These are phyloP conservation scores for Hyaloscypha finlandica DNA, from an alignment of 495 filamentous ascomycete genomes.

Conservation along the genomic window DNA sequence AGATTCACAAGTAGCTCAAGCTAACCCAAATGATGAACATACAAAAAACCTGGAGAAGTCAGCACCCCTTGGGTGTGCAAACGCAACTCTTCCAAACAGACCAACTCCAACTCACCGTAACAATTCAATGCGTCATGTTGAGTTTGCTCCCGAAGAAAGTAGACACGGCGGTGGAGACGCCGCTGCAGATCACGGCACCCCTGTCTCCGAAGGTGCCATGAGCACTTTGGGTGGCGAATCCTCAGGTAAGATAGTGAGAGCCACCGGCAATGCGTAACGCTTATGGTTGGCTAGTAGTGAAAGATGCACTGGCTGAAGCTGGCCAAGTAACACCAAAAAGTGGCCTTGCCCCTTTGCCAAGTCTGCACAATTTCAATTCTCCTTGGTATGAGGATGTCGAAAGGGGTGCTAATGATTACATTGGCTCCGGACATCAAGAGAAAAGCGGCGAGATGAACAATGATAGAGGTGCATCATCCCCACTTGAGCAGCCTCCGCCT, in stretches of 20 bases:
- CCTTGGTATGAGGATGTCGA: slow-evolving; percentile 33
- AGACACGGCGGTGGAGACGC: neutral
- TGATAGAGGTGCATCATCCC: slow-evolving; percentile 3
- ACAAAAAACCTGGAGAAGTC: slow-evolving; percentile 1
- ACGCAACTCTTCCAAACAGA: slow-evolving; percentile 11
- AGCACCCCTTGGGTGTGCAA: neutral
- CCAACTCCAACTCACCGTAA: slow-evolving; percentile 13
- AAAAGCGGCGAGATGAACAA: neutral
- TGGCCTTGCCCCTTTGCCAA: slow-evolving; percentile 12
- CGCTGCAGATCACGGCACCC: neutral
- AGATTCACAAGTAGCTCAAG: slow-evolving; percentile 5
- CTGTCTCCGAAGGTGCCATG: slow-evolving; percentile 1
- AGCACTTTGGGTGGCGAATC: neutral
- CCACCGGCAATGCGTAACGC: neutral
- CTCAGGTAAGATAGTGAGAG: slow-evolving; percentile 1
- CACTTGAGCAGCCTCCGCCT: neutral
- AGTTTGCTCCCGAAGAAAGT: slow-evolving; percentile 49
- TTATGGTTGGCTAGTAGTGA: neutral
- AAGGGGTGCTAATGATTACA: slow-evolving; percentile 20
- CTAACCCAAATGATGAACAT: slow-evolving; percentile 16
- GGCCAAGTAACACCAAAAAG: neutral
- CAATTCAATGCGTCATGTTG: slow-evolving; percentile 47
- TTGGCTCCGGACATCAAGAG: neutral
- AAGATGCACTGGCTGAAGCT: neutral
- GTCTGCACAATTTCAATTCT: slow-evolving; percentile 38